Evolutionary conservation across 306 rosid species (phyloP).

Genomic region (Luffa aegyptiaca): DNA sequence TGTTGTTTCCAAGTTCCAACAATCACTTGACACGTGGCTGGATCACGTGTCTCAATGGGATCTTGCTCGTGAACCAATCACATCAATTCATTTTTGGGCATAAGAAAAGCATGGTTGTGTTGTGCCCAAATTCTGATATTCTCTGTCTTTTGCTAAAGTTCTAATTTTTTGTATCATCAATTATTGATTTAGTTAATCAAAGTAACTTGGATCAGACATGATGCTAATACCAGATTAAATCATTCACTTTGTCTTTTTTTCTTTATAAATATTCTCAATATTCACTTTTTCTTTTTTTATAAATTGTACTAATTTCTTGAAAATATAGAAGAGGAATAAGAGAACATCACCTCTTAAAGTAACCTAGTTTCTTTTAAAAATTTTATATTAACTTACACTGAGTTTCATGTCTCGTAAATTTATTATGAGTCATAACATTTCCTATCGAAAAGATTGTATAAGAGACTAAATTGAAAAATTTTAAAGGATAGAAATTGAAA

Average conservation of each 20-base stretch:
- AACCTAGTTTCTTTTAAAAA: no score
- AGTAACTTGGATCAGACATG: not conserved
- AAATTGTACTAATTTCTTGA: no score
- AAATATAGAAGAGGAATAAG: not conserved
- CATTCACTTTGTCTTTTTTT: not conserved
- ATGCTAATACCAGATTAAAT: not conserved
- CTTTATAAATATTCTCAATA: not conserved
- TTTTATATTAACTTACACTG: not conserved
- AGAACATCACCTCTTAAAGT: no score
- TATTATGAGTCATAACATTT: not conserved
- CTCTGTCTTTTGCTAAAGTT: not conserved
- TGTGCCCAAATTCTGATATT: not conserved
- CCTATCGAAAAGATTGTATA: not conserved
- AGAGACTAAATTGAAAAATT: not conserved
- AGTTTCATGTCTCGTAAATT: not conserved
- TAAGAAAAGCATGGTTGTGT: not conserved
- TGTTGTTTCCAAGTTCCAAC: not conserved
- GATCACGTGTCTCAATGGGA: not conserved
- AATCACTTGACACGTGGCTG: not conserved
- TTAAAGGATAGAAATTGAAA: not conserved
- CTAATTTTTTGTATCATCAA: not conserved
- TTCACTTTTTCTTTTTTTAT: not conserved
- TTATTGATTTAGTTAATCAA: not conserved
- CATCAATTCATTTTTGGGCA: not conserved
- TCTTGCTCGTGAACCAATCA: not conserved